A percentile compares a stretch with the other conserved stretches of the same genome.
Conservation (phyloP, 345 rosid genomes). For the Brassica cretica region DNA sequence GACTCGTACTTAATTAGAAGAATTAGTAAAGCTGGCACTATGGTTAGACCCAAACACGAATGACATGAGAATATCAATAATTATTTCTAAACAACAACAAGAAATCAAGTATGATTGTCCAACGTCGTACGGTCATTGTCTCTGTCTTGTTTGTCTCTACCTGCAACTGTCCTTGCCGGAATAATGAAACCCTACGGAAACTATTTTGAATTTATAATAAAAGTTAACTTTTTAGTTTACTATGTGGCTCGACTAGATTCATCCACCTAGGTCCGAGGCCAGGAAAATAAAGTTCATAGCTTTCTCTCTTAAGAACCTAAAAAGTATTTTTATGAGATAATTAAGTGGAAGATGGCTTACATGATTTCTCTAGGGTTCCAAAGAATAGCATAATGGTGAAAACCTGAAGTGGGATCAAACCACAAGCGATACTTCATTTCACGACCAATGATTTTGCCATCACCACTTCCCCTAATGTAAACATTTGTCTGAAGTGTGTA, state of each 20-base stretch:
- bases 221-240: neutral
- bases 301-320: neutral
- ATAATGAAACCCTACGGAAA: slow-evolving; percentile 21
- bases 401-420: slow-evolving; percentile 79
- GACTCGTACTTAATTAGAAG: neutral
- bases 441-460: slow-evolving; percentile 82
- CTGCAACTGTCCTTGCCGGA: neutral
- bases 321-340: neutral
- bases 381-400: slow-evolving; percentile 80
- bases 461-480: slow-evolving; percentile 92
- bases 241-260: neutral
- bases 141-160: slow-evolving; percentile 25
- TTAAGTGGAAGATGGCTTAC: slow-evolving; percentile 48
- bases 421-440: slow-evolving; percentile 88
- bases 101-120: slow-evolving; percentile 30
- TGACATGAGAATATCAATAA: slow-evolving; percentile 24
- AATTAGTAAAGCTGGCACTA: slow-evolving; percentile 24
- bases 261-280: neutral
- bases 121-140: slow-evolving; percentile 35
- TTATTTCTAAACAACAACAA: slow-evolving; percentile 5
- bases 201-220: slow-evolving; percentile 12
- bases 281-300: neutral
- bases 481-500: slow-evolving; percentile 93
- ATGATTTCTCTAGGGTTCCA: slow-evolving; percentile 90
- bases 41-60: slow-evolving; percentile 22